phyloP scores from a whole-genome alignment of 306 rosid genomes.

The Quercus cerris region DNA sequence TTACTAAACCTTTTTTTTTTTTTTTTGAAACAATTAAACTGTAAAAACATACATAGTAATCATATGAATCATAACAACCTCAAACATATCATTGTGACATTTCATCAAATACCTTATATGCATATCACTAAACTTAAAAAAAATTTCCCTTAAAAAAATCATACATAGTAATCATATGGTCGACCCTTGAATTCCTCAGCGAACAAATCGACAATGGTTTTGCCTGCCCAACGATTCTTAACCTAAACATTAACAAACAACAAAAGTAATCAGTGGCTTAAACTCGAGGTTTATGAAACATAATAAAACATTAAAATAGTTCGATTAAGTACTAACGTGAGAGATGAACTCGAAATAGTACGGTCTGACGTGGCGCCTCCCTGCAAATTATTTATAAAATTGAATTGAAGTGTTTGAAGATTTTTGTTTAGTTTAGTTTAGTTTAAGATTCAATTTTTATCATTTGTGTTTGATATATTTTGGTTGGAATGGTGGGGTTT shows the following conservation, averaged over 20 bases:
- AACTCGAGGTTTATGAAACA: slow-evolving; percentile 13
- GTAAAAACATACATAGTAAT: slow-evolving; percentile 60
- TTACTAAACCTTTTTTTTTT: no score
- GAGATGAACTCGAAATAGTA: slow-evolving; percentile 93
- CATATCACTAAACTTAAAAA: no score
- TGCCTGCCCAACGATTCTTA: slow-evolving; percentile 90
- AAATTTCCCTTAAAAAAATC: no score
- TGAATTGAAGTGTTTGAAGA: neutral
- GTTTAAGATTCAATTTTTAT: no score
- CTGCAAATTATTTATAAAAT: slow-evolving; percentile 33
- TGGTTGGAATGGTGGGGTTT: no score
- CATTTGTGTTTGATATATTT: no score
- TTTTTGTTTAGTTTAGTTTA: no score
- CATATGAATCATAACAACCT: slow-evolving; percentile 25
- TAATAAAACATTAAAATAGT: neutral
- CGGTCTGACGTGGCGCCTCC: slow-evolving; percentile 73
- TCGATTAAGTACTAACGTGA: slow-evolving; percentile 42
- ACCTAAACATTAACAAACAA: slow-evolving; percentile 43
- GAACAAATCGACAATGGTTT: slow-evolving; percentile 80
- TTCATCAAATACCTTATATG: no score
- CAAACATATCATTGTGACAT: no score
- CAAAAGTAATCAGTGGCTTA: slow-evolving; percentile 22
- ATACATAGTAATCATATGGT: slow-evolving; percentile 78
- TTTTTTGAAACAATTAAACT: no score
- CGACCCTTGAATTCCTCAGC: slow-evolving; percentile 93